Evolutionary conservation across 129 eudicot species (phyloP).

Genomic region (Flaveria trinervia): DNA sequence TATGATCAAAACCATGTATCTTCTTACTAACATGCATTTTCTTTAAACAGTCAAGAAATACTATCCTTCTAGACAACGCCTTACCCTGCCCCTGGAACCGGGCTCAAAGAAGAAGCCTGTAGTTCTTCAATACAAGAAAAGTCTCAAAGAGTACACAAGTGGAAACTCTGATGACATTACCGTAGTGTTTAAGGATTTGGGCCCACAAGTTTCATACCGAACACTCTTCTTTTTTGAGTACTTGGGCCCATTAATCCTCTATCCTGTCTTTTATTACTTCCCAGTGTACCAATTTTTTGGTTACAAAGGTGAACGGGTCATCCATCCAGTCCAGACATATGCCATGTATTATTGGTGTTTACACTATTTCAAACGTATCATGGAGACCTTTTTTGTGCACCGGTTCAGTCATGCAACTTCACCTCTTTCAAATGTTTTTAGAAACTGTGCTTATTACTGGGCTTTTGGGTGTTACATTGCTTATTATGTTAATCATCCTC

Average conservation of each 20-base stretch:
- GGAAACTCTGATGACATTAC: conserved; percentile 52
- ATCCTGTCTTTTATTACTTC: conserved; percentile 81
- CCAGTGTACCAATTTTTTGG: conserved; percentile 64
- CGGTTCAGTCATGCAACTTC: conserved; percentile 98
- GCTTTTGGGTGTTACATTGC: conserved; percentile 84
- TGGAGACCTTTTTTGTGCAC: conserved; percentile 92
- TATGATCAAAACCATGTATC: background rate
- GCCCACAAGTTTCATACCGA: conserved; percentile 92
- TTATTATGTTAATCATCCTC: conserved; percentile 85
- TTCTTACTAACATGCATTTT: background rate
- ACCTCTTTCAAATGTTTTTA: conserved; percentile 78
- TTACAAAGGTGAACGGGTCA: conserved; percentile 49
- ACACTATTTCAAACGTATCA: conserved; percentile 84
- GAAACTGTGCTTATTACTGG: conserved; percentile 95
- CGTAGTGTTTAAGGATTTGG: conserved; percentile 82
- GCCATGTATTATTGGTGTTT: conserved; percentile 86
- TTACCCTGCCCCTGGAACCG: conserved; percentile 73
- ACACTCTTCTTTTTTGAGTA: conserved; percentile 87
- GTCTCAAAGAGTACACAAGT: conserved; percentile 60
- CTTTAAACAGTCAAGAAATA: conserved; percentile 42
- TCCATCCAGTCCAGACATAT: conserved; percentile 75
- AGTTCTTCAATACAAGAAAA: conserved; percentile 67
- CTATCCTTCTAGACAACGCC: conserved; percentile 85
- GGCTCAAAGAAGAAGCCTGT: conserved; percentile 70
- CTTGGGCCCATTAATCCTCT: conserved; percentile 79